A percentile compares a stretch with the other conserved stretches of the same genome.
Conservation (phyloP, 2,329 filamentous ascomycete species). For the Cladosporium sp. region DNA sequence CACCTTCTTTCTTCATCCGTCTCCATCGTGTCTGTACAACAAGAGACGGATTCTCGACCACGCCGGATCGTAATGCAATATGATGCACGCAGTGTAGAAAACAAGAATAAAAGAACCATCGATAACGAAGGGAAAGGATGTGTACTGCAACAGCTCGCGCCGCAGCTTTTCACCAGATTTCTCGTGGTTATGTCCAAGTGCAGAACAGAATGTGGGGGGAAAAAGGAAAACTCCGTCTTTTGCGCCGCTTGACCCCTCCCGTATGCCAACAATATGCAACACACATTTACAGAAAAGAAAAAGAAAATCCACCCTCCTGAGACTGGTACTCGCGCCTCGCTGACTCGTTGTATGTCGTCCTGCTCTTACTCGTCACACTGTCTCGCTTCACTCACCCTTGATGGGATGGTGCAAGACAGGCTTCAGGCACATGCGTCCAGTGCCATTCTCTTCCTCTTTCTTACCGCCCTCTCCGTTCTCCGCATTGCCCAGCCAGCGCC, state of each 20-base stretch:
- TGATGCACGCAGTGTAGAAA: background rate
- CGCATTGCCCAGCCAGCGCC: conserved; percentile 50
- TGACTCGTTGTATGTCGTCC: conserved; percentile 1
- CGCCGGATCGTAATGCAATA: background rate
- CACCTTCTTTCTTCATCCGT: background rate
- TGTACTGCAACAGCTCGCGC: background rate
- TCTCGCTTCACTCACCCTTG: conserved; percentile 42
- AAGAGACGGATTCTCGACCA: background rate
- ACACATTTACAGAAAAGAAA: background rate
- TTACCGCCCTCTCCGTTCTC: conserved; percentile 45
- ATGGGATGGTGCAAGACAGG: conserved; percentile 50
- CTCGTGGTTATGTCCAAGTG: background rate
- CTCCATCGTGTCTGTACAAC: background rate
- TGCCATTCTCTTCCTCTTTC: conserved; percentile 38
- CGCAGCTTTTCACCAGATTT: background rate
- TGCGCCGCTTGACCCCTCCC: background rate
- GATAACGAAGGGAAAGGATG: background rate
- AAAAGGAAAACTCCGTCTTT: background rate
- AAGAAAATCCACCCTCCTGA: background rate
- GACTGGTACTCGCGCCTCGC: background rate
- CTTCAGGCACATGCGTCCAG: conserved; percentile 49
- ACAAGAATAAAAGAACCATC: background rate
- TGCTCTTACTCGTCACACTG: background rate
- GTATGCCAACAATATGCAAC: conserved; percentile 1
- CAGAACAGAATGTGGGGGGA: background rate